A percentile compares a stretch with the other conserved stretches of the same genome.
phyloP scores from a whole-genome alignment of 352 stramenopile species.

The Nothophytophthora sp. region DNA sequence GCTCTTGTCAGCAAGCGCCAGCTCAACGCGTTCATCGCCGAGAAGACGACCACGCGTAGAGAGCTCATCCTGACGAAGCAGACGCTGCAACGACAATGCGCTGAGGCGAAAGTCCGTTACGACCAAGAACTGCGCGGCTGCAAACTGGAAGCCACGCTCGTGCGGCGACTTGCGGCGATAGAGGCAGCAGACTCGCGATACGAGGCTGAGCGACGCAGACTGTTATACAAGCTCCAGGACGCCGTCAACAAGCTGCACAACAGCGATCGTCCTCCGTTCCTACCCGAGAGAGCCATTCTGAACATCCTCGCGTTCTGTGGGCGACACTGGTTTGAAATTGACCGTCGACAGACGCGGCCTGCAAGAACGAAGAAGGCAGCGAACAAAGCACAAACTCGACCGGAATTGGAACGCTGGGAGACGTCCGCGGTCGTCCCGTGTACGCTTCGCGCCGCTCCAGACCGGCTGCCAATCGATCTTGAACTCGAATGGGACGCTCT shows the following conservation, averaged over 20 bases:
- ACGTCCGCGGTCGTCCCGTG: conserved; percentile 18
- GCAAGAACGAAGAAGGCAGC: conserved; percentile 6
- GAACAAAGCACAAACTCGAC: not conserved
- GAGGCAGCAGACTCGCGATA: conserved; percentile 38
- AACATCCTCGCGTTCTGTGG: conserved; percentile 54
- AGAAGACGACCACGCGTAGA: conserved; percentile 19
- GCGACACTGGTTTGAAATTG: conserved; percentile 60
- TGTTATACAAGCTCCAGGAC: conserved; percentile 31
- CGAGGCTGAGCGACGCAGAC: conserved; percentile 23
- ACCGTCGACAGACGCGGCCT: not conserved
- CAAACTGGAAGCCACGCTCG: conserved; percentile 38
- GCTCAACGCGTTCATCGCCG: conserved; percentile 3
- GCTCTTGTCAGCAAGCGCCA: conserved; percentile 46
- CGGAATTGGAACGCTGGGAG: not conserved
- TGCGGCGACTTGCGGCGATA: conserved; percentile 36
- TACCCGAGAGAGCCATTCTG: conserved; percentile 31
- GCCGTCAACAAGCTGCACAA: conserved; percentile 33
- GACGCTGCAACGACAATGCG: conserved; percentile 38
- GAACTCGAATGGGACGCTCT: conserved; percentile 31
- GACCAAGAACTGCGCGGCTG: conserved; percentile 36
- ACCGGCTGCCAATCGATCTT: conserved; percentile 31
- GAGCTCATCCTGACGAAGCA: conserved; percentile 33
- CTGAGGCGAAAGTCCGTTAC: conserved; percentile 55
- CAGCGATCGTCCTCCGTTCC: conserved; percentile 20
- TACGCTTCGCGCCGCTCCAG: conserved; percentile 21